These are phyloP conservation scores for Saccharomycopsis sp. DNA, from an alignment of 805 yeast species.

Conservation along the genomic window DNA sequence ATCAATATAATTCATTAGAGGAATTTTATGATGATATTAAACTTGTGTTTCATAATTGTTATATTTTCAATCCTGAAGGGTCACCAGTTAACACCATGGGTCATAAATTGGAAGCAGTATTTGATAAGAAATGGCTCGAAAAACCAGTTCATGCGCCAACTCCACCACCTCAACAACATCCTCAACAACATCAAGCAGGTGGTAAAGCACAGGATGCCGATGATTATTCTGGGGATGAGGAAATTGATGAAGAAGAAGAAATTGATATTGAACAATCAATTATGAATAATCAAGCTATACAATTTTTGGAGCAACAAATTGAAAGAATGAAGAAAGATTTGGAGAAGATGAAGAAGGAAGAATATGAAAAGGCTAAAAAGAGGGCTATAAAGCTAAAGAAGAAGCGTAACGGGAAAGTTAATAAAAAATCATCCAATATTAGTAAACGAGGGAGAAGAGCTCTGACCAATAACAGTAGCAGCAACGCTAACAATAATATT, in stretches of 20 bases:
- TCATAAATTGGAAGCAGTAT: constrained; percentile 77
- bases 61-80: constrained; percentile 92
- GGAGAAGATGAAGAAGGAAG: constrained; percentile 72
- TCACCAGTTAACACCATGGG: constrained; percentile 96
- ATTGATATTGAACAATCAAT: constrained; percentile 54
- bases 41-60: constrained; percentile 83
- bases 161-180: constrained; percentile 38
- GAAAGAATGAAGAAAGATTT: constrained; percentile 80
- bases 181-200: constrained; percentile 27
- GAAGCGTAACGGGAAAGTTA: constrained; percentile 32
- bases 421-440: constrained; percentile 28
- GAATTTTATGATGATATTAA: constrained; percentile 80
- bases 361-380: constrained; percentile 42
- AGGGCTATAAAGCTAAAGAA: constrained; percentile 38
- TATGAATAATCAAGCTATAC: constrained; percentile 83
- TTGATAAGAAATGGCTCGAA: constrained; percentile 83
- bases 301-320: constrained; percentile 80
- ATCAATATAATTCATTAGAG: constrained; percentile 82
- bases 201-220: constrained; percentile 42
- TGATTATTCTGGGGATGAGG: constrained; percentile 29
- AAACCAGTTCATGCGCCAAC: constrained; percentile 66
- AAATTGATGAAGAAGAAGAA: constrained; percentile 46
- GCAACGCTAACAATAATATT: constrained; percentile 17
- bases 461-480: constrained; percentile 16
- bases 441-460: constrained; percentile 18